Base-by-base conservation (phyloP, 2,329 filamentous ascomycete species). In the Aspergillus proliferans region DNA sequence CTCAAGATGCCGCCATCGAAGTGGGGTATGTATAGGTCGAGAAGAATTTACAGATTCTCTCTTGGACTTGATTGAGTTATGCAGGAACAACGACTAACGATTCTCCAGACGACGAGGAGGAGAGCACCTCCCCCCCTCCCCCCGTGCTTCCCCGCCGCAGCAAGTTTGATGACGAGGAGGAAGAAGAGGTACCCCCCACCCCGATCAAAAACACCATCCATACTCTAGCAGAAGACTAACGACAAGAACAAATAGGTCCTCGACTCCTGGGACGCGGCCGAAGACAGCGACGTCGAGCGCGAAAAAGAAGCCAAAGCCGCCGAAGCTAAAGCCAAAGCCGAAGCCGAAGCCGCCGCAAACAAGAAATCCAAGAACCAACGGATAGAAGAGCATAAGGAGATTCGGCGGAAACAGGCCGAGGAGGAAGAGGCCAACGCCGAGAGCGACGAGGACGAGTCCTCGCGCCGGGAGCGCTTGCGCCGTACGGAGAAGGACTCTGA, bases 241-340 rank as follows among this genome's bases (percentile, higher is more conserved):
- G 22, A 46, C 42, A 41, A 24, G 26, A 40, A 10, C 14, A 40
- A 18, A 9, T 56, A 95, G 86, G 88, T 97, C 49, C 82, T 96
- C 65, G 93, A 98, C 52, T 92, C 88, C 30, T 98, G 93, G 93
- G 91, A 97, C 64, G 92, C 88, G 50, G 91, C 88, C 59, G 93
- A 97, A 66, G 93, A 98, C 75, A 95, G 90, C 53, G 93, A 98
- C 64, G 92, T 85, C 61, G 93, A 98, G 77, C 87, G 90, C 63
- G 91, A 96, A 73, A 98, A 97, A 78, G 88, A 82, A 24, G 87
- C 87, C 72, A 93, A 92, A 75, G 89, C 85, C 45, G 85, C 80
- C 5, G 91, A 88, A 65, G 86, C 83, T 47, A 94, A 95, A 72
- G 88, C 87, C 50, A 94, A 94, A 73, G 90, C 88, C 24, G 89